A percentile compares a stretch with the other conserved stretches of the same genome.
These are phyloP conservation scores for Paramecium primaurelia DNA, from an alignment of 73 alveolate species.

Conservation along the genomic window DNA sequence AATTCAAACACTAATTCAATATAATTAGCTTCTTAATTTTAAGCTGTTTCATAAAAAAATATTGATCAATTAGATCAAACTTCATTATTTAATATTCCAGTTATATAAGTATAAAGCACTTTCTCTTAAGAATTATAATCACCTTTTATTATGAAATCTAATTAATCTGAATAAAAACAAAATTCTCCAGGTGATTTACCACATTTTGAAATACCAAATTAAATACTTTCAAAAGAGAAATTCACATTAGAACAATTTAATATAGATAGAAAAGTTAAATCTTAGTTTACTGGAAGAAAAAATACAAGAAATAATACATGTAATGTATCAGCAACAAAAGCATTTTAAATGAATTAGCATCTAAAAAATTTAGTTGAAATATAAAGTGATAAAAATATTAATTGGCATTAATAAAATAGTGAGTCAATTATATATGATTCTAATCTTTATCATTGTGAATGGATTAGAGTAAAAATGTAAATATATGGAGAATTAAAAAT, in stretches of 20 bases:
- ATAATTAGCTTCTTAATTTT: neutral
- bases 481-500: neutral
- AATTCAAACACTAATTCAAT: neutral
- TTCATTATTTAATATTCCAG: neutral
- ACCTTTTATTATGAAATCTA: neutral
- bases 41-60: neutral
- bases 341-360: neutral
- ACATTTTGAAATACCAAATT: neutral
- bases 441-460: neutral
- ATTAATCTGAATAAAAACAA: neutral
- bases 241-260: neutral
- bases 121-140: neutral
- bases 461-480: neutral
- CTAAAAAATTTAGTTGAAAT: neutral
- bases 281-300: constrained; percentile 13
- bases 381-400: neutral
- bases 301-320: neutral
- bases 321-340: neutral
- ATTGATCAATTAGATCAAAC: neutral
- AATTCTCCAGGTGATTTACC: neutral
- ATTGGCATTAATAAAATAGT: neutral
- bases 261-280: neutral
- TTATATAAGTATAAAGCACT: neutral
- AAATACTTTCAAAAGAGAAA: neutral
- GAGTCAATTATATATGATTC: neutral